These are phyloP conservation scores for Venturiaceae sp. DNA, from an alignment of 2,329 filamentous ascomycete species.

Conservation along the genomic window DNA sequence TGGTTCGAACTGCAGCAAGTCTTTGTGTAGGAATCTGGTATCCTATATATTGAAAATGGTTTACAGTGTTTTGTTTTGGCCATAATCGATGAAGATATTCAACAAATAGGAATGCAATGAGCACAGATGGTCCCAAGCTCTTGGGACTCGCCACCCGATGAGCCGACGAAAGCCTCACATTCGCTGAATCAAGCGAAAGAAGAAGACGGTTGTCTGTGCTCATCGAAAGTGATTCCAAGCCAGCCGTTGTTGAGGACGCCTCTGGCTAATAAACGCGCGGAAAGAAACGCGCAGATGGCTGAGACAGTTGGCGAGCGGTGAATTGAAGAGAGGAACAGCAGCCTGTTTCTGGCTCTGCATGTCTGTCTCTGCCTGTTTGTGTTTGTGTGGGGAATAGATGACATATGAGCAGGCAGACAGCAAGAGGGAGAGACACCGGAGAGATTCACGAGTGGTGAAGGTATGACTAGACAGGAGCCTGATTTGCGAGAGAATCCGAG, in stretches of 20 bases:
- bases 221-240: too few relatives aligned
- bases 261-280: background rate
- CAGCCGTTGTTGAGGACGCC: background rate
- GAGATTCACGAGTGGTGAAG: too few relatives aligned
- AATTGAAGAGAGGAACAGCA: background rate
- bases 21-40: too few relatives aligned
- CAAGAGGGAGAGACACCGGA: too few relatives aligned
- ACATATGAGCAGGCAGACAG: too few relatives aligned
- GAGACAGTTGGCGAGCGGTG: background rate
- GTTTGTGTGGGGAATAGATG: background rate
- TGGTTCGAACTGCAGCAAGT: too few relatives aligned
- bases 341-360: background rate
- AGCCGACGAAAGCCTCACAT: background rate
- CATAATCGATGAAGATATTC: background rate
- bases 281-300: background rate
- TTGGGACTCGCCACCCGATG: background rate
- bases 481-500: too few relatives aligned
- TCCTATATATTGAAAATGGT: too few relatives aligned
- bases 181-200: background rate
- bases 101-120: background rate
- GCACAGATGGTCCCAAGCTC: background rate
- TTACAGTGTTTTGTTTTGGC: background rate
- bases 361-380: background rate
- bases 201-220: background rate
- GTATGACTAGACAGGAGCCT: too few relatives aligned